These are phyloP conservation scores for Claviceps sp. DNA, from an alignment of 2,329 filamentous ascomycete genomes.

Conservation along the genomic window DNA sequence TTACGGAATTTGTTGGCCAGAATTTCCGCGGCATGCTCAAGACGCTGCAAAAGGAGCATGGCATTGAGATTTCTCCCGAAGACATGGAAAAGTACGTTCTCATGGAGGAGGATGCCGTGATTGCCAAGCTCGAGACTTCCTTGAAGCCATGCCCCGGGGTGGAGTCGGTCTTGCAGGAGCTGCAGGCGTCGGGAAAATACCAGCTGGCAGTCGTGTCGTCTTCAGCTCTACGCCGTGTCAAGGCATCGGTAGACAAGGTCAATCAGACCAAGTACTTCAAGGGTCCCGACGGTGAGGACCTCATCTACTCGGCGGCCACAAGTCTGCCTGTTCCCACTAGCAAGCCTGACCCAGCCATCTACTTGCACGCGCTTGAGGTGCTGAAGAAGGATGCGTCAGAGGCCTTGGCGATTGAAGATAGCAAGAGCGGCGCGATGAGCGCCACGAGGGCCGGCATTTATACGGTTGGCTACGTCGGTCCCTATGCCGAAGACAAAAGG, in stretches of 20 bases:
- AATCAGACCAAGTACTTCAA: constrained; percentile 67
- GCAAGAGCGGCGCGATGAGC: constrained; percentile 70
- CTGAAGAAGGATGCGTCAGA: constrained; percentile 59
- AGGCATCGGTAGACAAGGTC: constrained; percentile 66
- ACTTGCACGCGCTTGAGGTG: constrained; percentile 61
- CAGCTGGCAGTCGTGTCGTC: constrained; percentile 69
- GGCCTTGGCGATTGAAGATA: constrained; percentile 76
- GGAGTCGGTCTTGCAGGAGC: constrained; percentile 50
- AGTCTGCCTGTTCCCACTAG: constrained; percentile 67
- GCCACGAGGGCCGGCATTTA: constrained; percentile 63
- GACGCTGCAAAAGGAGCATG: constrained; percentile 61
- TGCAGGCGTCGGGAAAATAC: constrained; percentile 50
- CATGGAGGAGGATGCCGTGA: constrained; percentile 71
- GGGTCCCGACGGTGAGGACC: constrained; percentile 32
- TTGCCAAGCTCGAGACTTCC: constrained; percentile 59
- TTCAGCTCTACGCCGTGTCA: constrained; percentile 64
- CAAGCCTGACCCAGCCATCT: constrained; percentile 86
- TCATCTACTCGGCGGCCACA: constrained; percentile 71
- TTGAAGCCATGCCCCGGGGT: constrained; percentile 57
- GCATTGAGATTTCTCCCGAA: constrained; percentile 52
- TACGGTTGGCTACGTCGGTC: constrained; percentile 74
- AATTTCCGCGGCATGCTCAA: constrained; percentile 90
- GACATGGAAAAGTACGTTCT: constrained; percentile 64
- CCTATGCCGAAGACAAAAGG: constrained; percentile 50
- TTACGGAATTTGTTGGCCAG: constrained; percentile 80